Evolutionary conservation across 2,329 filamentous ascomycete genomes (phyloP), one percentile per base, ranked within the genome.

Genomic region (Diplocarpon rosae): DNA sequence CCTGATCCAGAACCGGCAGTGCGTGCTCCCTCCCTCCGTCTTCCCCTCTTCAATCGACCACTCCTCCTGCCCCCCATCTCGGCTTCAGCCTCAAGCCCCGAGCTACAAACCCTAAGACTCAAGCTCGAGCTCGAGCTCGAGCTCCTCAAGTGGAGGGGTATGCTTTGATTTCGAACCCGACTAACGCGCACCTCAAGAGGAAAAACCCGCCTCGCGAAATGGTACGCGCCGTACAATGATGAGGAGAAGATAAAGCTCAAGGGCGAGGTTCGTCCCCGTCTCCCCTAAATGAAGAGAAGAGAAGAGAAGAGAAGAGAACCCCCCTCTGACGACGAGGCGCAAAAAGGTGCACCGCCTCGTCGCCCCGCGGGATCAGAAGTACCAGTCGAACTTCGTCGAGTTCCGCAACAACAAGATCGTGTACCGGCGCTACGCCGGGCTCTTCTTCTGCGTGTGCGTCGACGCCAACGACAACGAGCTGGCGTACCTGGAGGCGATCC

Each of bases 351-450:
- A 98, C 73, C 89, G 92, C 52, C 87, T 98, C 56, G 90, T 98
- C 50, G 92, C 92, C 0, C 92, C 92, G 6, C 85, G 92, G 62
- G 92, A 98, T 68, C 92, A 98, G 64, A 98, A 98, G 65, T 95
- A 98, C 72, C 92, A 98, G 66, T 95, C 88, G 69, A 98, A 98
- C 71, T 98, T 98, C 62, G 92, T 98, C 73, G 92, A 98, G 69
- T 83, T 84, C 70, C 84, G 86, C 55, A 85, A 88, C 68, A 88
- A 90, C 63, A 96, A 95, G 71, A 85, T 98, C 58, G 87, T 98
- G 43, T 98, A 98, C 71, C 83, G 93, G 36, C 85, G 92, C 51
- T 98, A 98, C 68, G 92, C 92, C 0, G 92, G 92, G 0, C 79
- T 98, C 47, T 98, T 98, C 77, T 98, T 98, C 72, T 98, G 92